Evolutionary conservation across 768 basidiomycete species (phyloP).

Genomic region (Hemileccinum rubropunctum): DNA sequence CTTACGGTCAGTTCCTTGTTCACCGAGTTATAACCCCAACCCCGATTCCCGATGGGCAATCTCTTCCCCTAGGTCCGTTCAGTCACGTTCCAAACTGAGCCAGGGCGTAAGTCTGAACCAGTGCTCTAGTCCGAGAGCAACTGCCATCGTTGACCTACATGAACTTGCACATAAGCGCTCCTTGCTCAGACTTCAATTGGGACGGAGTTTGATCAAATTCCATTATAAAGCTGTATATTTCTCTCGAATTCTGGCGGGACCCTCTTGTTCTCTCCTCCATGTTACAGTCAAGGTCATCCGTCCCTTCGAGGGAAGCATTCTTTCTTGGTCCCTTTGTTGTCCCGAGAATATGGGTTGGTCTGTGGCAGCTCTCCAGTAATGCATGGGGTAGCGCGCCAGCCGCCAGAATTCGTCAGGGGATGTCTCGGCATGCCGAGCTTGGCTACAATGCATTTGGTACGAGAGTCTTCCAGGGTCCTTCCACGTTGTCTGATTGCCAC

Average conservation of each 20-base stretch:
- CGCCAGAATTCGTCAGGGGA: constrained; percentile 60
- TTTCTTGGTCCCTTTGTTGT: constrained; percentile 53
- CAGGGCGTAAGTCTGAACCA: background rate
- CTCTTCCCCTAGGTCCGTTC: constrained; percentile 2
- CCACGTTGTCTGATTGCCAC: constrained; percentile 6
- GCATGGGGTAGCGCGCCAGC: constrained; percentile 80
- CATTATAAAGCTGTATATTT: constrained; percentile 21
- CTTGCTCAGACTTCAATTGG: constrained; percentile 10
- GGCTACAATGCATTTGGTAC: constrained; percentile 50
- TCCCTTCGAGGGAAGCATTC: constrained; percentile 41
- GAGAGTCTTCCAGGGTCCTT: constrained; percentile 16
- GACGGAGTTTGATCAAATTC: constrained; percentile 32
- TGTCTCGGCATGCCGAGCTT: constrained; percentile 58
- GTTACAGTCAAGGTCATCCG: constrained; percentile 15
- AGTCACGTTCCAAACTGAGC: constrained; percentile 11
- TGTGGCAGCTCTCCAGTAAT: constrained; percentile 85
- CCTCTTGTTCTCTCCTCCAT: constrained; percentile 16
- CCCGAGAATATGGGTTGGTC: constrained; percentile 71
- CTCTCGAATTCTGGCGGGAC: constrained; percentile 5
- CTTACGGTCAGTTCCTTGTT: constrained; percentile 11
- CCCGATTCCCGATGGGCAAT: background rate
- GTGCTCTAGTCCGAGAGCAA: constrained; percentile 13
- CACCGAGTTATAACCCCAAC: constrained; percentile 7
- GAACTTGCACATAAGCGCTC: constrained; percentile 1
- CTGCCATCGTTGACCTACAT: background rate